A percentile compares a stretch with the other conserved stretches of the same genome.
Conservation (phyloP, 495 filamentous ascomycete genomes). For the Neurospora sp. region DNA sequence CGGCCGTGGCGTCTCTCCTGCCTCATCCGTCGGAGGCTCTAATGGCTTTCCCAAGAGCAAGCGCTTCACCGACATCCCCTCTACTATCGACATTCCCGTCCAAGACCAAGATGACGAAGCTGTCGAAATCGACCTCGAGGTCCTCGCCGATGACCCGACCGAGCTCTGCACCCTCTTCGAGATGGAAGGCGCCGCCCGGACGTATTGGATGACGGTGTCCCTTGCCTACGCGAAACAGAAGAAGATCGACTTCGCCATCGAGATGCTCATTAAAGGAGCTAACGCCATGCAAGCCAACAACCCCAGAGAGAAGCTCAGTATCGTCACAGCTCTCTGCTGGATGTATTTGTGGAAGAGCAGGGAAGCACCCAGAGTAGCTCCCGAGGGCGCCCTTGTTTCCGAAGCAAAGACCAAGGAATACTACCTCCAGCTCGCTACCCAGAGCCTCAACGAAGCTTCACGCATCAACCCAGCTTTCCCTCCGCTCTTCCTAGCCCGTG, state of each 20-base stretch:
- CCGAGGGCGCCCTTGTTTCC: conserved; percentile 46
- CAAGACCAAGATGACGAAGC: conserved; percentile 68
- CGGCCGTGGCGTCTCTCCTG: conserved; percentile 7
- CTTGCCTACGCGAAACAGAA: conserved; percentile 95
- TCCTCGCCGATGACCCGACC: conserved; percentile 86
- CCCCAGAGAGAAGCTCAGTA: conserved; percentile 73
- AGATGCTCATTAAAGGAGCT: conserved; percentile 78
- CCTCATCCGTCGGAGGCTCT: conserved; percentile 13
- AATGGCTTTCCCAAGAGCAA: conserved; percentile 26
- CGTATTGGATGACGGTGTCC: conserved; percentile 91
- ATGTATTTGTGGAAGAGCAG: conserved; percentile 85
- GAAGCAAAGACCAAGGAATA: conserved; percentile 84
- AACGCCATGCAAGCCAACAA: conserved; percentile 59
- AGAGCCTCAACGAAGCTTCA: conserved; percentile 82
- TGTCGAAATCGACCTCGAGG: conserved; percentile 86
- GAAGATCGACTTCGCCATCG: conserved; percentile 86
- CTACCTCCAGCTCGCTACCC: conserved; percentile 84
- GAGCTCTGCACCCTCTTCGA: conserved; percentile 91
- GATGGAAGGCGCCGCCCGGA: conserved; percentile 76
- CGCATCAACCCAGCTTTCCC: conserved; percentile 87
- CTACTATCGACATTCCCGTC: conserved; percentile 83
- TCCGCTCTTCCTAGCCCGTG: conserved; percentile 81
- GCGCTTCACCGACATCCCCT: conserved; percentile 80
- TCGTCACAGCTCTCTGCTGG: conserved; percentile 82
- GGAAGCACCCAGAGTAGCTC: conserved; percentile 68